These are phyloP conservation scores for Cyclotella atomus DNA, from an alignment of 108 stramenopile species.

Conservation along the genomic window DNA sequence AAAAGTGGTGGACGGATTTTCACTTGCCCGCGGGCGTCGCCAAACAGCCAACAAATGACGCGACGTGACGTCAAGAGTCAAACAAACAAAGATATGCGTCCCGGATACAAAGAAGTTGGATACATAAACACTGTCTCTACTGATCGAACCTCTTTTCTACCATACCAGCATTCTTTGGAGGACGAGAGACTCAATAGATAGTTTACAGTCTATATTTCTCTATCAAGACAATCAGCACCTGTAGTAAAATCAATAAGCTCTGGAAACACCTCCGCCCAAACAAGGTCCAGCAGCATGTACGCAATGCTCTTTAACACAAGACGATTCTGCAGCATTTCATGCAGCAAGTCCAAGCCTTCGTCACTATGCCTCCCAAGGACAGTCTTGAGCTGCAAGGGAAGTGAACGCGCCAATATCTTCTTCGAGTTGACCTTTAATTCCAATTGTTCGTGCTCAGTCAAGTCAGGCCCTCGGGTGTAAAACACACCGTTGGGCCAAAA, in stretches of 20 bases:
- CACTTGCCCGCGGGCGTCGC: too few relatives aligned
- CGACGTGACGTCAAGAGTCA: too few relatives aligned
- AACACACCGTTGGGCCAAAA: slow-evolving; percentile 90
- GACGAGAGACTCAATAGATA: too few relatives aligned
- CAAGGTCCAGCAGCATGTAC: slow-evolving; percentile 85
- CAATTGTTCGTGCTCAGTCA: slow-evolving; percentile 54
- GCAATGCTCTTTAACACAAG: slow-evolving; percentile 82
- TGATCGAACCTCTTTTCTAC: too few relatives aligned
- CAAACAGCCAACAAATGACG: too few relatives aligned
- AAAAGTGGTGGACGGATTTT: too few relatives aligned
- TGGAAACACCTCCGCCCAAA: slow-evolving; percentile 83
- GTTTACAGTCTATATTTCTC: slow-evolving; percentile 35
- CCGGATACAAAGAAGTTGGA: too few relatives aligned
- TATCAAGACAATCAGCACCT: slow-evolving; percentile 66
- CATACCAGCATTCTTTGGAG: too few relatives aligned
- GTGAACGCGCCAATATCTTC: slow-evolving; percentile 55
- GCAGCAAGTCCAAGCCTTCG: slow-evolving; percentile 78
- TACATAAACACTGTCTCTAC: too few relatives aligned
- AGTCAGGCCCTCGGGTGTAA: slow-evolving; percentile 47
- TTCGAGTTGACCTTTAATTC: slow-evolving; percentile 47
- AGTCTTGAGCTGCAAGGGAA: slow-evolving; percentile 77
- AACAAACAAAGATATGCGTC: too few relatives aligned
- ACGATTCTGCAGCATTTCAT: slow-evolving; percentile 89
- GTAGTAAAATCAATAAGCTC: slow-evolving; percentile 80
- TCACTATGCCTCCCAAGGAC: slow-evolving; percentile 78